phyloP scores from a whole-genome alignment of 73 alveolate species.

The Chromera velia region DNA sequence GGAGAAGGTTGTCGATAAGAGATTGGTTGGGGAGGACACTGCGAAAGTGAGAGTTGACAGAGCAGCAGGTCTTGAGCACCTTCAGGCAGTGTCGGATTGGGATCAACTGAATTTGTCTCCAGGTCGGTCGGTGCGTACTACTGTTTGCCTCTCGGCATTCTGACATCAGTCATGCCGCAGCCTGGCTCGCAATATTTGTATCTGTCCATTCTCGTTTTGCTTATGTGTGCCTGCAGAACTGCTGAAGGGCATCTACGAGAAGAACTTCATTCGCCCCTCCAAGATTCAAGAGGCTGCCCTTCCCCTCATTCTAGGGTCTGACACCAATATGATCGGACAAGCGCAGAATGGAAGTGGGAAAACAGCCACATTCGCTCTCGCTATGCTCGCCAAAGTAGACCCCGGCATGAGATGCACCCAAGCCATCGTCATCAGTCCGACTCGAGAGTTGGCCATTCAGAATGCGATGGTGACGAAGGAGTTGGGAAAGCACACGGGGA shows the following conservation, averaged over 20 bases:
- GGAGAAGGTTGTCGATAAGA: too few relatives aligned
- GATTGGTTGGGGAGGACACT: too few relatives aligned
- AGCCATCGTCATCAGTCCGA: slow-evolving; percentile 60
- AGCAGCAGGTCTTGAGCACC: too few relatives aligned
- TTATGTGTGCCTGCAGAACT: too few relatives aligned
- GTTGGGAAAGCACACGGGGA: slow-evolving; percentile 48
- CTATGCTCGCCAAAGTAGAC: slow-evolving; percentile 46
- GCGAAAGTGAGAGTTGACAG: too few relatives aligned
- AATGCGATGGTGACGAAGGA: slow-evolving; percentile 47
- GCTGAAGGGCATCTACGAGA: neutral
- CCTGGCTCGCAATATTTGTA: too few relatives aligned
- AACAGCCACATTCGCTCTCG: slow-evolving; percentile 52
- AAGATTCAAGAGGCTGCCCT: neutral
- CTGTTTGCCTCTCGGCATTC: too few relatives aligned
- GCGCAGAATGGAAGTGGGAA: slow-evolving; percentile 60
- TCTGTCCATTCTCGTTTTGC: too few relatives aligned
- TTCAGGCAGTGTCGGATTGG: too few relatives aligned
- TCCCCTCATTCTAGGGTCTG: neutral
- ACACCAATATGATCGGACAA: slow-evolving; percentile 37
- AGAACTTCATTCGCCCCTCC: neutral
- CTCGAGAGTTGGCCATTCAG: slow-evolving; percentile 76
- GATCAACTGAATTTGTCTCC: too few relatives aligned
- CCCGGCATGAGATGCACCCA: slow-evolving; percentile 32
- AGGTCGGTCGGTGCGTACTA: too few relatives aligned
- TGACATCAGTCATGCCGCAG: too few relatives aligned